Evolutionary conservation across 345 rosid genomes (phyloP).

Genomic region (Acer negundo): DNA sequence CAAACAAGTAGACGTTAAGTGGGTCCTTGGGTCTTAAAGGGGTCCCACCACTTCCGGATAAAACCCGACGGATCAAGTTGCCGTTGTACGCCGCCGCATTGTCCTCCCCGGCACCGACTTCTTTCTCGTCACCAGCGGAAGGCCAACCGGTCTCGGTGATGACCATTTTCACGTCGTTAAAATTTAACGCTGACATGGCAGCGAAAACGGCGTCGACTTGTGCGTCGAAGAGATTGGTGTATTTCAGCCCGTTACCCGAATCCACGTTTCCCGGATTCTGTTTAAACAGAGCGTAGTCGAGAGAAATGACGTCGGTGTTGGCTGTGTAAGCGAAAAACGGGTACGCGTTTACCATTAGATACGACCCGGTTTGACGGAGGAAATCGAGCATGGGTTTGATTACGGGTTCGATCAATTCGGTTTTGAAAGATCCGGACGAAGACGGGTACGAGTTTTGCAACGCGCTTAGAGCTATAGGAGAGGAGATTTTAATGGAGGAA

Average conservation of each 20-base stretch:
- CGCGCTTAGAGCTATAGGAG: conserved; percentile 75
- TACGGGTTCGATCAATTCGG: conserved; percentile 57
- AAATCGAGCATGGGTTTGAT: conserved; percentile 81
- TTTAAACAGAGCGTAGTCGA: conserved; percentile 73
- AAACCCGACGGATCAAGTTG: conserved; percentile 64
- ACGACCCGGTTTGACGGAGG: conserved; percentile 57
- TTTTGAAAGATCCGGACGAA: conserved; percentile 77
- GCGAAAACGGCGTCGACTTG: conserved; percentile 90
- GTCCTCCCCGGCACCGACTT: conserved; percentile 59
- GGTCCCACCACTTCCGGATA: conserved; percentile 73
- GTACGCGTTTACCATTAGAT: conserved; percentile 80
- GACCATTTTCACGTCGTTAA: conserved; percentile 57
- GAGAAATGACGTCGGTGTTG: conserved; percentile 60
- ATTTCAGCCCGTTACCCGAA: conserved; percentile 76
- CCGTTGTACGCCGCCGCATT: conserved; percentile 92
- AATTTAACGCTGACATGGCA: conserved; percentile 71
- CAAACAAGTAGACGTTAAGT: conserved; percentile 73
- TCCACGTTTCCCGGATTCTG: conserved; percentile 70
- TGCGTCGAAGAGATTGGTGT: conserved; percentile 74
- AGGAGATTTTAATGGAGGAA: conserved; percentile 59
- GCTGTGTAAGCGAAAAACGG: conserved; percentile 85
- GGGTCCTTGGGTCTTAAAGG: conserved; percentile 71
- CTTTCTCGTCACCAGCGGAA: conserved; percentile 76
- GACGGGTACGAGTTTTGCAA: conserved; percentile 75
- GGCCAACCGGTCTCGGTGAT: conserved; percentile 99